These are phyloP conservation scores for Suillus bovinus DNA, from an alignment of 768 basidiomycete genomes.

Conservation along the genomic window DNA sequence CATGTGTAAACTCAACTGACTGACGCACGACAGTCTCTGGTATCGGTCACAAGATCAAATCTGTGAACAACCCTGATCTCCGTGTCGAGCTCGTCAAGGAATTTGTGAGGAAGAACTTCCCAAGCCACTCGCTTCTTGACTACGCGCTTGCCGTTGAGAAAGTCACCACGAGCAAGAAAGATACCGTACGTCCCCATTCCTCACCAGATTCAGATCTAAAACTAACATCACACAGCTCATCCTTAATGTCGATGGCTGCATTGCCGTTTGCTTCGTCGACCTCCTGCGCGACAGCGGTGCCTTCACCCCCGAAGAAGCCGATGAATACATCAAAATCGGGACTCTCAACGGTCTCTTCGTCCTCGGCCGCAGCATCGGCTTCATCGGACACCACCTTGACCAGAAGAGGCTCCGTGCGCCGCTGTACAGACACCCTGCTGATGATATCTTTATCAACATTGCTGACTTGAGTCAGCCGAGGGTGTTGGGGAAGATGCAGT, in stretches of 20 bases:
- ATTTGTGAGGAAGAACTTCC: slow-evolving; percentile 95
- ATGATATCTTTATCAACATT: slow-evolving; percentile 96
- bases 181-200: slow-evolving; percentile 56
- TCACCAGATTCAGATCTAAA: no score
- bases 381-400: slow-evolving; percentile 95
- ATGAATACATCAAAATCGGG: slow-evolving; percentile 97
- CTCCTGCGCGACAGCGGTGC: slow-evolving; percentile 89
- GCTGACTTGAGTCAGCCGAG: slow-evolving; percentile 79
- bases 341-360: slow-evolving; percentile 97
- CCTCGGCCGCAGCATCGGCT: slow-evolving; percentile 94
- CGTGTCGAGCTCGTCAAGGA: slow-evolving; percentile 95
- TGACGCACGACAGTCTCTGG: slow-evolving; percentile 65
- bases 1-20: not conserved
- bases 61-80: slow-evolving; percentile 92
- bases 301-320: slow-evolving; percentile 93
- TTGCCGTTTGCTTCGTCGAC: slow-evolving; percentile 96
- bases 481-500: slow-evolving; percentile 53
- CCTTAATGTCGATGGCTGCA: slow-evolving; percentile 95
- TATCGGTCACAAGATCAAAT: slow-evolving; percentile 99
- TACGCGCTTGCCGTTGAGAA: slow-evolving; percentile 97
- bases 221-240: slow-evolving; percentile 56
- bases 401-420: slow-evolving; percentile 94
- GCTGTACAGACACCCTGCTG: slow-evolving; percentile 92
- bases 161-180: slow-evolving; percentile 97
- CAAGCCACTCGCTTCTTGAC: slow-evolving; percentile 87